phyloP scores from a whole-genome alignment of 2,329 filamentous ascomycete species.

The Cladobotryum protrusum region DNA sequence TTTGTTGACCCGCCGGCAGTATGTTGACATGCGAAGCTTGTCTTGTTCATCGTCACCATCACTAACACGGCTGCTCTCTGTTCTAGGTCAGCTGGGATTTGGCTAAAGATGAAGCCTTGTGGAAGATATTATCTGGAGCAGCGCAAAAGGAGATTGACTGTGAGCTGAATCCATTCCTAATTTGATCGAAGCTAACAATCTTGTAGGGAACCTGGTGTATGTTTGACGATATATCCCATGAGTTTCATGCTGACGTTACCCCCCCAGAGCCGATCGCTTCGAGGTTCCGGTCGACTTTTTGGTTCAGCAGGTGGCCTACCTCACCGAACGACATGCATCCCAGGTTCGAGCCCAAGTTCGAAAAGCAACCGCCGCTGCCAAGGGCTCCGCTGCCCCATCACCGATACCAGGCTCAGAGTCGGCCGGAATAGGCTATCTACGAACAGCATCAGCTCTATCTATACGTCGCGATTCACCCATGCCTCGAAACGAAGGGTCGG shows the following conservation, averaged over 20 bases:
- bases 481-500: slow-evolving; percentile 37
- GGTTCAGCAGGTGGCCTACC: slow-evolving; percentile 86
- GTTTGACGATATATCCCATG: slow-evolving; percentile 19
- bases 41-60: not conserved
- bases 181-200: slow-evolving; percentile 2
- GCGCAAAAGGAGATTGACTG: slow-evolving; percentile 84
- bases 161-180: slow-evolving; percentile 35
- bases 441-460: slow-evolving; percentile 50
- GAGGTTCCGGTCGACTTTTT: slow-evolving; percentile 83
- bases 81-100: slow-evolving; percentile 81
- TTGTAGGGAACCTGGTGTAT: slow-evolving; percentile 69
- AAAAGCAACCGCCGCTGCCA: slow-evolving; percentile 55
- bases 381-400: slow-evolving; percentile 51
- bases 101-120: slow-evolving; percentile 78
- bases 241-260: slow-evolving; percentile 18
- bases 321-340: slow-evolving; percentile 84
- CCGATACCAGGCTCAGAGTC: slow-evolving; percentile 48
- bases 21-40: slow-evolving; percentile 24
- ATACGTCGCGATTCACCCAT: slow-evolving; percentile 53
- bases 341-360: slow-evolving; percentile 88
- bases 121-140: slow-evolving; percentile 80
- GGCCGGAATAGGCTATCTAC: slow-evolving; percentile 27
- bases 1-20: slow-evolving; percentile 89
- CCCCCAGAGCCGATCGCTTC: slow-evolving; percentile 62
- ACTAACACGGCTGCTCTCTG: slow-evolving; percentile 2